phyloP scores from a whole-genome alignment of 805 yeast species.

The Tetrapisispora pingtungensis region DNA sequence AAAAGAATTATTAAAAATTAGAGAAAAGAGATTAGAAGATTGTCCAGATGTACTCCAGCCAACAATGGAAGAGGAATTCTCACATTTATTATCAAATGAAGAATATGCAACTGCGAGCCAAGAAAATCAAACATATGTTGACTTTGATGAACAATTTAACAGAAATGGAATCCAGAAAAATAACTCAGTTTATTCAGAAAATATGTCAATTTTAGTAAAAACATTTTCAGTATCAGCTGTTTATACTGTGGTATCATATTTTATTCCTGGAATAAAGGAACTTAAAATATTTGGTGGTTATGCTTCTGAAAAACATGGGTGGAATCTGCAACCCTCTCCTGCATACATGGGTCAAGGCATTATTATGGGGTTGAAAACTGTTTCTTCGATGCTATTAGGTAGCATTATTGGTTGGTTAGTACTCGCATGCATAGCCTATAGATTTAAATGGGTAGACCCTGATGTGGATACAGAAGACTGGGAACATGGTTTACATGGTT shows the following conservation, averaged over 20 bases:
- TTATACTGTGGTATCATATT: slow-evolving; percentile 64
- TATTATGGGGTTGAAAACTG: slow-evolving; percentile 92
- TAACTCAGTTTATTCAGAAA: slow-evolving; percentile 34
- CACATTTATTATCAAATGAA: not conserved
- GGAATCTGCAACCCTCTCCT: slow-evolving; percentile 94
- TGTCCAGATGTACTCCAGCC: slow-evolving; percentile 22
- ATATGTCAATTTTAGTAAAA: slow-evolving; percentile 45
- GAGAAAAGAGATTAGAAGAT: slow-evolving; percentile 18
- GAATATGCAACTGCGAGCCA: not conserved
- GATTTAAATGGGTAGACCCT: slow-evolving; percentile 79
- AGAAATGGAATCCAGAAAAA: too few species aligned
- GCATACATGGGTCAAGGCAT: slow-evolving; percentile 97
- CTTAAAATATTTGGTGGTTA: slow-evolving; percentile 68
- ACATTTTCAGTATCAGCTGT: slow-evolving; percentile 63
- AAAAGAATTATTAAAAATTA: slow-evolving; percentile 28
- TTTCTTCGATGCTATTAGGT: slow-evolving; percentile 83
- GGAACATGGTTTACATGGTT: slow-evolving; percentile 91
- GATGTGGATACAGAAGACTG: slow-evolving; percentile 67
- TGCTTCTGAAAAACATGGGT: slow-evolving; percentile 54
- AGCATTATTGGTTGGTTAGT: slow-evolving; percentile 87
- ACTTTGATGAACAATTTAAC: not conserved
- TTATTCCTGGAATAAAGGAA: slow-evolving; percentile 55
- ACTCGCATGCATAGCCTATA: slow-evolving; percentile 69
- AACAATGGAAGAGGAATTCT: slow-evolving; percentile 6
- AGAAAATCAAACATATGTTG: too few species aligned